Base-by-base conservation (phyloP, 352 stramenopile genomes). In the Phytophthora kernoviae region DNA sequence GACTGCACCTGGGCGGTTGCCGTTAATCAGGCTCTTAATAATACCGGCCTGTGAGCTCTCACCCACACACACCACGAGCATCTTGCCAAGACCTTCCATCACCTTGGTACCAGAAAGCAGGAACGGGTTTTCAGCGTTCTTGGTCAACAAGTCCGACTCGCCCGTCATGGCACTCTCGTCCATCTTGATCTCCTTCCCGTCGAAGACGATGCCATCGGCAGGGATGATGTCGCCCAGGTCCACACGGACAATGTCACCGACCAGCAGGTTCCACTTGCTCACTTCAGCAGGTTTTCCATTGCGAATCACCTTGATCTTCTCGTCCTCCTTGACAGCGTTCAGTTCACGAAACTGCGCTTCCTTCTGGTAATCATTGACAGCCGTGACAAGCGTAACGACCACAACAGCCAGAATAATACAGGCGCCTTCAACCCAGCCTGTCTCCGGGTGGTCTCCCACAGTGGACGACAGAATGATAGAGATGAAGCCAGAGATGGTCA, bases 41-140 rank as follows among this genome's bases (percentile, higher is more conserved):
- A 94, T 93, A 48, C 93, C 93, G 52, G 91, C 94, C 54, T 97
- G 89, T 26, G 77, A 96, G 66, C 97, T 64, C 36, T 88, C 85
- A 18, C 96, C 94, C 14, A 98, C 94, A 22, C 91, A 95, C 27
- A 96, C 80, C 7, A 97, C 91, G 26, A 98, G 74, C 79, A 98
- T 97, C 54, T 88, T 84, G 34, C 78, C 91, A 2, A 89, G 76
- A n/a, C 96, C 96, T 47, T 94, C 87, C 66, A 94, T 96, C 12
- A 97, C 84, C 27, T 93, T 95, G 32, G 93, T 98, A 33, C 92
- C 94, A 7, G 87, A 97, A 8, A 98, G 73, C 22, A 98, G 58
- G 57, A 97, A 96, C 5, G 89, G 88, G 58, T 93, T 83, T 14
- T 87, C 75, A 5, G 48, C 49, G 48, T 69, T 79, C 77, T 97